Evolutionary conservation across 2,329 filamentous ascomycete genomes (phyloP), one percentile per base, ranked within the genome.

Genomic region (Mollisia scopiformis): DNA sequence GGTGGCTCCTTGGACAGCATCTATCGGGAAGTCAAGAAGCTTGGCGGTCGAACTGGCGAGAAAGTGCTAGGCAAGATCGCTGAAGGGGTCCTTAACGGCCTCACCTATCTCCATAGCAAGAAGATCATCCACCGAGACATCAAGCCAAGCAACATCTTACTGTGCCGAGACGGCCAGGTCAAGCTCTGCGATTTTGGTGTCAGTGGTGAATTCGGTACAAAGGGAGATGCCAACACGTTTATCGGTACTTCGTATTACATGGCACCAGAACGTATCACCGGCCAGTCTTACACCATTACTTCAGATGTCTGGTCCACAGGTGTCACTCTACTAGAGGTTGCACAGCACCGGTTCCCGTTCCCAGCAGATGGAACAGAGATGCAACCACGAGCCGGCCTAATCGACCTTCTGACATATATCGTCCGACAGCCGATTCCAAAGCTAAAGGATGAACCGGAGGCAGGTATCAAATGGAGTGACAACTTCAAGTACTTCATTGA

Each of bases 401-500:
- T 99, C 69, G 95, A 99, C 75, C 83, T 99, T 11, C 81, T 99
- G 63, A 99, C 95, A 13, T 99, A 98, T 75, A 99, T 99, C 74
- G 95, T 99, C 47, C 88, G 92, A 68, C 95, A 99, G 75, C 89
- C 92, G 3, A 96, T 98, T 62, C 95, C 95, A 2, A 96, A 93
- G 75, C 81, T 99, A 65, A 98, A 97, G 77, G 95, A 99, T 69
- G 95, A 99, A 77, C 91, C 92, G 0, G 88, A 92, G 31, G 91
- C 90, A 68, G 88, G 89, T 61, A 96, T 99, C 68, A 89, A 89
- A 73, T 99, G 95, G 95, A 96, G 91, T 69, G 91, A 96, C 69
- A 96, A 91, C 73, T 98, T 99, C 79, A 99, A 99, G 76, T 97
- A 97, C 75, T 99, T 99, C 71, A 97, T 99, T 71, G 93, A 97